Base-by-base conservation (phyloP, 441 rosid genomes). In the Pelargonium exstipulatum region DNA sequence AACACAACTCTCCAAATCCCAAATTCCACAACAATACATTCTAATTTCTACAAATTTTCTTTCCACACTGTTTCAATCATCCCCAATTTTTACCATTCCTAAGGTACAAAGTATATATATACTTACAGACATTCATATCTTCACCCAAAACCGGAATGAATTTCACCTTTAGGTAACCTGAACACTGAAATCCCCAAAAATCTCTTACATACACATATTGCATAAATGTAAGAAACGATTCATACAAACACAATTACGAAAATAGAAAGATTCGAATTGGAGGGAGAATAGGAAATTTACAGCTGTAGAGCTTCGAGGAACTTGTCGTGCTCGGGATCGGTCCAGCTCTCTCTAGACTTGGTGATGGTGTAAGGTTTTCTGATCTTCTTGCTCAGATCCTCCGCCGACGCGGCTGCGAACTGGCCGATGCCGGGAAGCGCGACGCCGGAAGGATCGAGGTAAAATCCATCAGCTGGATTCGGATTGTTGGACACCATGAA, bases 291-390 rank as follows among this genome's bases (percentile, higher is more conserved):
- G n/a, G 51, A 46, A 53, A 49, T 57, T 13, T 80, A 85, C 89
- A 85, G 53, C 58, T 83, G 86, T 71, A 24, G 26, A 24, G 26
- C 26, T 24, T 24, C 26, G 26, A 24, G 26, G 26, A 24, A 24
- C 26, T 24, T 87, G 76, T 84, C 87, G 62, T 87, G 91, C 66
- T 84, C 88, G 70, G 80, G 85, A 26, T 87, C 91, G 4, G 87
- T 80, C 91, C 91, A 87, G 75, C 86, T 87, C 83, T 87, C 91
- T 40, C 91, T 82, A 0, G 88, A 86, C 78, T 84, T 87, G 67
- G 91, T 82, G 67, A 85, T 82, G n/a, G 88, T 85, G 76, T 85
- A 87, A 14, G 87, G 89, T 48, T 87, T 87, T 74, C 87, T 77
- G 42, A 83, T 73, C 46, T 84, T 87, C 88, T 87, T 84, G 55